Evolutionary conservation across 2,329 filamentous ascomycete species (phyloP).

Genomic region (Teratosphaeriaceae sp.): DNA sequence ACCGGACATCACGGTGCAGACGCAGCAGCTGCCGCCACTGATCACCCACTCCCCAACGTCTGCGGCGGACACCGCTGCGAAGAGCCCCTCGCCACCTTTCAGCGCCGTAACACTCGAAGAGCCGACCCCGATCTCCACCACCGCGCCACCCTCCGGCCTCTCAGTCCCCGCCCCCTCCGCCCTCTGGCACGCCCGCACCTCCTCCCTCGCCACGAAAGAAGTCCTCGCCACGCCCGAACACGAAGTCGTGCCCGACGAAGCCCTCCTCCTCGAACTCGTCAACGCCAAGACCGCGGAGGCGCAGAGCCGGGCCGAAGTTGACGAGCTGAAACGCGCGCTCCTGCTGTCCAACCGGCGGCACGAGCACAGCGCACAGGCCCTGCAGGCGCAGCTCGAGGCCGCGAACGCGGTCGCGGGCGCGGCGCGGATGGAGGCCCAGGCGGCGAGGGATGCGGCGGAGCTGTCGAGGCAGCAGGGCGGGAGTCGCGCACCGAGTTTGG

Average conservation of each 20-base stretch:
- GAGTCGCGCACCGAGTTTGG: not conserved
- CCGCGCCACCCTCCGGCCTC: conserved; percentile 1
- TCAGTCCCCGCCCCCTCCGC: conserved; percentile 9
- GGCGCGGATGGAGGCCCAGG: conserved; percentile 4
- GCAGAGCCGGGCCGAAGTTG: conserved; percentile 30
- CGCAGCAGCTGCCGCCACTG: not conserved
- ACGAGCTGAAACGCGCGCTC: conserved; percentile 29
- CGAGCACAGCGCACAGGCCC: not conserved
- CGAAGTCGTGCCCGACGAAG: conserved; percentile 48
- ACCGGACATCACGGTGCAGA: conserved; percentile 5
- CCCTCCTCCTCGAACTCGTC: conserved; percentile 71
- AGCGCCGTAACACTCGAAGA: not conserved
- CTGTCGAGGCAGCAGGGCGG: not conserved
- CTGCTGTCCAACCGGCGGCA: conserved; percentile 21
- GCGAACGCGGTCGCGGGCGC: conserved; percentile 5
- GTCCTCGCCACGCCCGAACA: conserved; percentile 43
- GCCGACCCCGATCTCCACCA: conserved; percentile 4
- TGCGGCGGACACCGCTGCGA: not conserved
- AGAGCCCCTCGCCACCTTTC: not conserved
- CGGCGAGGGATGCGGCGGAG: conserved; percentile 1
- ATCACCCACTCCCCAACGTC: too few relatives aligned
- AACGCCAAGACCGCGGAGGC: conserved; percentile 33
- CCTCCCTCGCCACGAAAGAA: conserved; percentile 49
- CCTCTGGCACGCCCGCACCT: conserved; percentile 42
- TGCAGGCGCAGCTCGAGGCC: conserved; percentile 1